Evolutionary conservation across 352 stramenopile species (phyloP), one percentile per base, ranked within the genome.

Genomic region (Paralagenidium karlingii): DNA sequence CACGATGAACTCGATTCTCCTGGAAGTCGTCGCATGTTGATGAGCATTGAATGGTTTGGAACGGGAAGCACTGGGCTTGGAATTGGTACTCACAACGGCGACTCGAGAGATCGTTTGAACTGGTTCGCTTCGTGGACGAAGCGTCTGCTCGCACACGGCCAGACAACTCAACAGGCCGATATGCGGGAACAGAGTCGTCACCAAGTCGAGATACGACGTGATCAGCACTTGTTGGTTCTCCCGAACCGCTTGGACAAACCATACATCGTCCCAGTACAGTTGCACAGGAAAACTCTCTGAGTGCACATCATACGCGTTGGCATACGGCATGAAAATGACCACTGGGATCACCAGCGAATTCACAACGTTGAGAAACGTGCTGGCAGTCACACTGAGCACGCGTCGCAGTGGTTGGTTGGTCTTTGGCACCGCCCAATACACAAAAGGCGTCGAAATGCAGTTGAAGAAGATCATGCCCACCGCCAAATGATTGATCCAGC

Each of bases 401-500:
- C 43, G 34, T 2, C 43, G 43, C 5, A 3, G 4, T 5, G 2
- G 12, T 33, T 43, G 28, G 5, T 38, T 33, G 29, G 8, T 13
- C 24, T 9, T 34, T 24, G 33, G 36, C 28, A 15, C 36, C 9
- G 32, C 1, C 5, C 20, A 5, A n/a, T 40, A 8, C 12, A 51
- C 37, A 3, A 46, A 1, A 0, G 45, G 18, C 15, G 38, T 31
- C 27, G 27, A 31, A 9, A 9, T 13, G 27, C 27, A 31, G 27
- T 31, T 31, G 9, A 31, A 31, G 8, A 53, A 38, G 8, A 53
- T 34, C 1, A 26, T 22, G 10, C 4, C 12, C n/a, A 53, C 45
- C 1, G 45, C 45, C 15, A 47, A 47, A n/a, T 11, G 7, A 33
- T 53, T 53, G 38, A 53, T 47, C 45, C 45, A 53, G n/a, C n/a